phyloP scores from a whole-genome alignment of 352 stramenopile species.

The Globisporangium mamillatum region DNA sequence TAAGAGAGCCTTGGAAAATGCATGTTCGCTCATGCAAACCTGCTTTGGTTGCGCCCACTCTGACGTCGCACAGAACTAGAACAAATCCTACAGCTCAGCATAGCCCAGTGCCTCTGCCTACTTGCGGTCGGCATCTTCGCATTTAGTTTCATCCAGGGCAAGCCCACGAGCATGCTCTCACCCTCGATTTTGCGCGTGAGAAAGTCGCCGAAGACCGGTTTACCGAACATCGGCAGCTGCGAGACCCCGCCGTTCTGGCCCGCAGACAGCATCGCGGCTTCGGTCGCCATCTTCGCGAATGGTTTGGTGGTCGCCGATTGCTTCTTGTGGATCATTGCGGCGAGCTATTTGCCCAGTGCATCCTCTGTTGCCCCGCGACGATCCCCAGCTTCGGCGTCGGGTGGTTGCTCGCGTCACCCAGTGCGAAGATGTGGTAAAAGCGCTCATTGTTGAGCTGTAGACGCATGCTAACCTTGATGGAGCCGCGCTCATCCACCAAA shows the following conservation, averaged over 20 bases:
- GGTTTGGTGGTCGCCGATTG: neutral
- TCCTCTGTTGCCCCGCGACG: neutral
- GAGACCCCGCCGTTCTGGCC: neutral
- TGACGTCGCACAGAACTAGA: too few species aligned
- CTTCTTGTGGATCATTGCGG: neutral
- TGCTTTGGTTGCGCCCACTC: too few species aligned
- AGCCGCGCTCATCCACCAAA: neutral
- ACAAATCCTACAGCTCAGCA: too few species aligned
- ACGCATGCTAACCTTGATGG: neutral
- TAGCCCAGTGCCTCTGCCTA: too few species aligned
- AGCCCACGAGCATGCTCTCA: neutral
- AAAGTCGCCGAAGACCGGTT: neutral
- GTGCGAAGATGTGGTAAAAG: neutral
- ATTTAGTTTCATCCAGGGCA: neutral
- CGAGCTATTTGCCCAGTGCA: neutral
- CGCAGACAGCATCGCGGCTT: neutral
- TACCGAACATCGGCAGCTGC: neutral
- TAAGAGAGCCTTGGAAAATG: too few species aligned
- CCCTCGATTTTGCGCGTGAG: neutral
- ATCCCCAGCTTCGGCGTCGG: neutral
- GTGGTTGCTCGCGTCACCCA: neutral
- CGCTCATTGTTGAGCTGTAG: neutral
- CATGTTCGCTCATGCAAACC: too few species aligned
- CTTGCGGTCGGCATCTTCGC: neutral
- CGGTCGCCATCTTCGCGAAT: neutral